Evolutionary conservation across 768 basidiomycete species (phyloP).

Genomic region (Paxillus rubicundulus): DNA sequence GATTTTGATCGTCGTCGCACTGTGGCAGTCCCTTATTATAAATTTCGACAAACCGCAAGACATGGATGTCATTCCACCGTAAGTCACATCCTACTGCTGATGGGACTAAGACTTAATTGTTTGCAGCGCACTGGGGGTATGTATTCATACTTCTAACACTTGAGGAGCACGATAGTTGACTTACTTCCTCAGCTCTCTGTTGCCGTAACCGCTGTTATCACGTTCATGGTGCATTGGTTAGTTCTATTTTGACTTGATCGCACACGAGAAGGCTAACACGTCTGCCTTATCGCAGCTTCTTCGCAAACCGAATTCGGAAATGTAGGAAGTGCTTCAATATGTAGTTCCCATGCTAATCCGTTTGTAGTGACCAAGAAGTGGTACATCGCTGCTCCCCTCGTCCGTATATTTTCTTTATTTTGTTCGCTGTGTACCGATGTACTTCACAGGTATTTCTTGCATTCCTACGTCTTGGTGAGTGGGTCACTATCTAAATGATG

Average conservation of each 20-base stretch:
- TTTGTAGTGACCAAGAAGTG: conserved; percentile 31
- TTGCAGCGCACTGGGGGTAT: conserved; percentile 28
- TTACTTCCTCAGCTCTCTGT: conserved; percentile 26
- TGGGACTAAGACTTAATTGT: neutral
- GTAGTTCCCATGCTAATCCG: neutral
- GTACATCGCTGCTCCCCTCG: conserved; percentile 31
- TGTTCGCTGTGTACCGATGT: neutral
- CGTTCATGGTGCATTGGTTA: conserved; percentile 34
- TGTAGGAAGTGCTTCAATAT: conserved; percentile 13
- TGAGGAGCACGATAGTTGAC: neutral
- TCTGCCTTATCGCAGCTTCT: conserved; percentile 18
- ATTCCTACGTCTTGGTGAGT: conserved; percentile 34
- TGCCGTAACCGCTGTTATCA: conserved; percentile 29
- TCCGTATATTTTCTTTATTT: conserved; percentile 3
- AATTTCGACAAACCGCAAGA: conserved; percentile 22
- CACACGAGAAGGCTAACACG: neutral
- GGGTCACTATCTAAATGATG: neutral
- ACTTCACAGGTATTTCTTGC: conserved; percentile 26
- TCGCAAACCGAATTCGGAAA: conserved; percentile 35
- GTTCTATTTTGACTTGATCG: neutral
- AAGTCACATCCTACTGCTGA: neutral
- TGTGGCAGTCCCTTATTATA: conserved; percentile 28
- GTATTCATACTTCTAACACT: neutral
- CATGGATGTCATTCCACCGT: conserved; percentile 32
- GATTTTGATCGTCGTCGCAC: conserved; percentile 20